Evolutionary conservation across 2,329 filamentous ascomycete genomes (phyloP), one percentile per base, ranked within the genome.

Genomic region (Aschersonia sp.): DNA sequence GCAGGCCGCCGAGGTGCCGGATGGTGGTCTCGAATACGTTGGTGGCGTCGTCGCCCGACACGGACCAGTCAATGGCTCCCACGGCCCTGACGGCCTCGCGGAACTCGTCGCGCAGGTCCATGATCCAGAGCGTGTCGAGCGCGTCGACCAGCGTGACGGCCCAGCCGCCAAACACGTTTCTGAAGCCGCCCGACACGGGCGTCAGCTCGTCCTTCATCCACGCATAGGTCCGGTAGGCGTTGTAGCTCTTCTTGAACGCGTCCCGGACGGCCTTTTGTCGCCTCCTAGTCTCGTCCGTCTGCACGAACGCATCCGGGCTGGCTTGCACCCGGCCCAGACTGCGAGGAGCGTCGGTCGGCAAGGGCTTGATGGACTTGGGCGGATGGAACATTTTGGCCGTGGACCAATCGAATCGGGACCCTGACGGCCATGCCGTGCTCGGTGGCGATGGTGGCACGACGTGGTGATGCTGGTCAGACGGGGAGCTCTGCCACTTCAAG

Each of bases 91-190:
- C 68, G 4, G 79, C 78, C 20, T 71, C 60, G 44, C 68, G 63
- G 52, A 80, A 82, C 28, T 83, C 79, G 2, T 73, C 64, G 32
- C 71, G 62, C 29, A 82, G 58, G 9, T 62, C 77, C 77, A 82
- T 80, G 45, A 83, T 81, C 69, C 72, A 75, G 2, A 83, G 68
- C 0, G 77, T 79, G 50, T 82, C 78, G 43, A 83, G 62, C 0
- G 71, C 65, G 56, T 83, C 79, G 35, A 83, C 72, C 44, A 82
- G 59, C 0, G 77, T 79, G 7, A 77, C 77, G 1, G 70, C 76
- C 70, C 75, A 78, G 30, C 72, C 71, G 3, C 74, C 73, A 57
- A 76, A 77, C 1, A 63, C 62, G 49, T 74, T 68, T 51, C 67
- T 72, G 9, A 59, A 65, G 5, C 59, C 56, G 31, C 68, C 72